Conservation (phyloP, 73 alveolate genomes). For the Uronychia binucleata region DNA sequence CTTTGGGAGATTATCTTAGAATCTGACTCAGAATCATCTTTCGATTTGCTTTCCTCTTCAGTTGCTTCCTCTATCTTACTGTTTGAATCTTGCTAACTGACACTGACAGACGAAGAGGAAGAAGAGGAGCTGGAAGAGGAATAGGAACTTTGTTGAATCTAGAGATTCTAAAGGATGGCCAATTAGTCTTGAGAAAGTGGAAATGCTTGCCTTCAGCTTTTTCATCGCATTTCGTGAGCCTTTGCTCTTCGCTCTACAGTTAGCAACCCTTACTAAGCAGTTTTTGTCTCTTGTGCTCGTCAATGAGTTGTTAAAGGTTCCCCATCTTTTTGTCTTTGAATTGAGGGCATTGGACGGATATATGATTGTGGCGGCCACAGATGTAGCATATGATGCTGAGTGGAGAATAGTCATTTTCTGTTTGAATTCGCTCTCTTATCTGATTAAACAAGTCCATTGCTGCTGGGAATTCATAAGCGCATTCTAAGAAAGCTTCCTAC, state of each 20-base stretch:
- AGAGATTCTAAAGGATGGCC: background rate
- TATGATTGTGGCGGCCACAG: background rate
- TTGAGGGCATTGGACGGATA: background rate
- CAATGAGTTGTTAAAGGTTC: background rate
- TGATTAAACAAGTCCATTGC: slow-evolving; percentile 22
- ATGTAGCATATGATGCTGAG: slow-evolving; percentile 19
- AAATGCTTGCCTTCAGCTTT: background rate
- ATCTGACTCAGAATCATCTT: too few relatives aligned
- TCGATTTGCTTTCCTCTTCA: too few relatives aligned
- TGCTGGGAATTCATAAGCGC: background rate
- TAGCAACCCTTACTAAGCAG: background rate
- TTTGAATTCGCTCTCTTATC: slow-evolving; percentile 2
- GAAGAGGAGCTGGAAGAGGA: background rate
- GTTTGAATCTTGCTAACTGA: too few relatives aligned
- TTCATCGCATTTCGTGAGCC: background rate
- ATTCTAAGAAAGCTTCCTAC: slow-evolving; percentile 25
- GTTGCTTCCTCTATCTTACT: too few relatives aligned
- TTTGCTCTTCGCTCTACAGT: background rate
- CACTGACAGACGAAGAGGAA: too few relatives aligned
- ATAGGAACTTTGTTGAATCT: background rate
- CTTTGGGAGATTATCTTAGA: too few relatives aligned
- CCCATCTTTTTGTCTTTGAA: background rate
- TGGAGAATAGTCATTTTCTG: slow-evolving; percentile 18
- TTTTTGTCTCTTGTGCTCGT: background rate
- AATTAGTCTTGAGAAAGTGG: background rate